Conservation (phyloP, 73 alveolate genomes). For the Urostyla sp. region DNA sequence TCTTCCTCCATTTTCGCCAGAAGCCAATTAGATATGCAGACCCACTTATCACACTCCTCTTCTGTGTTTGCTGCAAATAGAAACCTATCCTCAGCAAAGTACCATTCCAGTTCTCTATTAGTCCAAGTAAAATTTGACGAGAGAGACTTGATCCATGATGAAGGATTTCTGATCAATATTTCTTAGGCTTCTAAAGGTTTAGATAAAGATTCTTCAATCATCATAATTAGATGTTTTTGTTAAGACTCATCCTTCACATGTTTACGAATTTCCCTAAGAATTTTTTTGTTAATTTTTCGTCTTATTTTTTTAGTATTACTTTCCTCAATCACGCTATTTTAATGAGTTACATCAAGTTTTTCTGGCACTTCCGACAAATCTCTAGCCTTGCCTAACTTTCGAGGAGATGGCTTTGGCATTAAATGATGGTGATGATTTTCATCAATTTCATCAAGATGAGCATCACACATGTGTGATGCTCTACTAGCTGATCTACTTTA, state of each 20-base stretch:
- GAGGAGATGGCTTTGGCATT: conserved; percentile 51
- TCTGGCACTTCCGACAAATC: conserved; percentile 8
- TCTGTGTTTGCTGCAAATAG: conserved; percentile 48
- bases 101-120: conserved; percentile 62
- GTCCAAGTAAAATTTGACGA: conserved; percentile 54
- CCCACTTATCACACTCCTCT: conserved; percentile 65
- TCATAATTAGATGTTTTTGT: background rate
- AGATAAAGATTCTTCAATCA: conserved; percentile 13
- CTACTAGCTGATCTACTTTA: background rate
- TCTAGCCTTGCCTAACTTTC: conserved; percentile 34
- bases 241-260: conserved; percentile 22
- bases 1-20: conserved; percentile 5
- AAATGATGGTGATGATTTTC: conserved; percentile 5
- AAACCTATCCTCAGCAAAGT: conserved; percentile 55
- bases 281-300: background rate
- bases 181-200: conserved; percentile 26
- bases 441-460: conserved; percentile 7
- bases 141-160: conserved; percentile 56
- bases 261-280: conserved; percentile 4
- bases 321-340: background rate
- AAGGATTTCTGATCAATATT: conserved; percentile 21
- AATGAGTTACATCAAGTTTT: background rate
- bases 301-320: background rate
- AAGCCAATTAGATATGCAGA: conserved; percentile 46
- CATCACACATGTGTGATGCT: background rate